Evolutionary conservation across 352 stramenopile species (phyloP), one percentile per base, ranked within the genome.

Genomic region (Pythium diclinum): DNA sequence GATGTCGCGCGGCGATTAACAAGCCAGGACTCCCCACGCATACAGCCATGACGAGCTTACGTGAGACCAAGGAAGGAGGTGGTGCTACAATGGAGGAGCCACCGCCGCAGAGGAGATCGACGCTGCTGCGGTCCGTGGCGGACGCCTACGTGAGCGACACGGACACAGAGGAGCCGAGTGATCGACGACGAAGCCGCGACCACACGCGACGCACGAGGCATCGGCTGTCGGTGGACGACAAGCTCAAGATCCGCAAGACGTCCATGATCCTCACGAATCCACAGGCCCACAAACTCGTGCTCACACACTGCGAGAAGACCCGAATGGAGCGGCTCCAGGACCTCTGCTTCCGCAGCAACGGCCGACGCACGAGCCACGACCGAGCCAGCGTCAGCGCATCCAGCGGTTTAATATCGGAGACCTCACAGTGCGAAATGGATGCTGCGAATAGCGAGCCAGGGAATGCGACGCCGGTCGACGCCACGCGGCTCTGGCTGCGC

Each of bases 191-290:
- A 25, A 62, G 17, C 17, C 23, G 46, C 25, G 16, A 32, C 40
- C 40, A 54, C 59, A 51, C 13, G 30, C 51, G 28, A 17, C 59
- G 42, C 10, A 19, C 34, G 19, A 46, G 60, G 54, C 38, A 59
- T 57, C 48, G 38, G 11, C 61, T 89, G 1, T 86, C 77, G 0
- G 19, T 74, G 14, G 69, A 73, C n/a, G 80, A 88, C 33, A 63
- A 75, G 6, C 63, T 72, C 40, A 53, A 79, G 32, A 66, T 89
- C 40, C 71, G 73, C 13, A 80, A 77, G 30, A 80, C 79, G 28
- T 91, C 82, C 28, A 61, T 77, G 44, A 68, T 91, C 21, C 65
- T 91, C 3, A 71, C 80, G 19, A 80, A 68, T 54, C 72, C 78
- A 2, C 68, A 59, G 30, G 73, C 75, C 2, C 64, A 69, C 2